These are phyloP conservation scores for Nyssa sinensis DNA, from an alignment of 148 eudicot species.

Conservation along the genomic window DNA sequence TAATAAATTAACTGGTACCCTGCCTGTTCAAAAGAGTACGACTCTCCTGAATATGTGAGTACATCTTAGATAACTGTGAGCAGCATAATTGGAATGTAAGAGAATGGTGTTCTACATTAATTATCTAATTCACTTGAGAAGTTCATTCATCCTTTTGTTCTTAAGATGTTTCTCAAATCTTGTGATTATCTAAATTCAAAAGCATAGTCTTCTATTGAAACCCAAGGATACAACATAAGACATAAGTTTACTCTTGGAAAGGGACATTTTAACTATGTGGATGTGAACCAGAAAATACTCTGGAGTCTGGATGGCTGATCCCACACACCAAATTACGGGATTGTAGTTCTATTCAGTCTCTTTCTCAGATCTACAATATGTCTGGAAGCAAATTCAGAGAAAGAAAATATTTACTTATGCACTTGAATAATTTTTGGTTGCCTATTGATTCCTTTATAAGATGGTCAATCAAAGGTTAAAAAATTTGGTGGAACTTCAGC, in stretches of 20 bases:
- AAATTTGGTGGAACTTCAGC: too few species aligned
- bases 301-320: neutral
- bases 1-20: slow-evolving; percentile 59
- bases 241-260: neutral
- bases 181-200: neutral
- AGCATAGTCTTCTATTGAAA: neutral
- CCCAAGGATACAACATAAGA: neutral
- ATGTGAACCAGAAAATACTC: neutral
- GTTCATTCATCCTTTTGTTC: neutral
- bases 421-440: neutral
- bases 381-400: neutral
- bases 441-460: too few species aligned
- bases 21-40: slow-evolving; percentile 58
- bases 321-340: neutral
- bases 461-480: too few species aligned
- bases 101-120: neutral
- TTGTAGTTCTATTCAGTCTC: neutral
- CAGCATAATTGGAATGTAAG: neutral
- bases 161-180: neutral
- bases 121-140: neutral
- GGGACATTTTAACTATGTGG: neutral
- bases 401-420: too few species aligned
- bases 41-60: slow-evolving; percentile 67
- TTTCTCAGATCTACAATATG: neutral
- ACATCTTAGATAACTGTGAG: neutral